These are phyloP conservation scores for Eucalyptus cloeziana DNA, from an alignment of 345 rosid genomes.

Conservation along the genomic window DNA sequence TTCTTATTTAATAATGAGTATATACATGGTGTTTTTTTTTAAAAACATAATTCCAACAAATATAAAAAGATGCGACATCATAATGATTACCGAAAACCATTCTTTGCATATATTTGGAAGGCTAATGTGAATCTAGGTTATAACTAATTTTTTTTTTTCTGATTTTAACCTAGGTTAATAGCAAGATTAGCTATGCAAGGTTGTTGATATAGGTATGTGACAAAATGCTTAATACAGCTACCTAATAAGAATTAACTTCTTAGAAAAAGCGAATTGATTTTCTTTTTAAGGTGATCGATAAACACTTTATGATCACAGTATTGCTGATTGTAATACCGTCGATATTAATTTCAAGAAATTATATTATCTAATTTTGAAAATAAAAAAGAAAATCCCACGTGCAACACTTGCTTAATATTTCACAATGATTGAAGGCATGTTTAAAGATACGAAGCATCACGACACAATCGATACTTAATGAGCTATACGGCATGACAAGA, in stretches of 20 bases:
- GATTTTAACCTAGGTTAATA: background rate
- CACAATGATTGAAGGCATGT: background rate
- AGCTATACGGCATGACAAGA: background rate
- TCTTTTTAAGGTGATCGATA: background rate
- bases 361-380: background rate
- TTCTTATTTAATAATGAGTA: background rate
- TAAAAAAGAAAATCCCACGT: background rate
- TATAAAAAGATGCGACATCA: background rate
- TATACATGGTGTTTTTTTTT: fast-evolving
- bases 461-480: background rate
- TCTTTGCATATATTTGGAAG: background rate
- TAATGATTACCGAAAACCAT: background rate
- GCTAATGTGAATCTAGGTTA: background rate
- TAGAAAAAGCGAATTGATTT: background rate
- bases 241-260: background rate
- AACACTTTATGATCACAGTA: background rate
- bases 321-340: fast-evolving
- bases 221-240: background rate
- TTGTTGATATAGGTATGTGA: background rate
- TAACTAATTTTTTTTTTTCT: background rate
- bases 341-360: background rate
- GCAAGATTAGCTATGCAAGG: background rate
- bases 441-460: background rate
- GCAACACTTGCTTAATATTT: too few relatives aligned
- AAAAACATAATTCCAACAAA: background rate